Evolutionary conservation across 2,329 filamentous ascomycete genomes (phyloP).

Genomic region (Chaetomium sp.): DNA sequence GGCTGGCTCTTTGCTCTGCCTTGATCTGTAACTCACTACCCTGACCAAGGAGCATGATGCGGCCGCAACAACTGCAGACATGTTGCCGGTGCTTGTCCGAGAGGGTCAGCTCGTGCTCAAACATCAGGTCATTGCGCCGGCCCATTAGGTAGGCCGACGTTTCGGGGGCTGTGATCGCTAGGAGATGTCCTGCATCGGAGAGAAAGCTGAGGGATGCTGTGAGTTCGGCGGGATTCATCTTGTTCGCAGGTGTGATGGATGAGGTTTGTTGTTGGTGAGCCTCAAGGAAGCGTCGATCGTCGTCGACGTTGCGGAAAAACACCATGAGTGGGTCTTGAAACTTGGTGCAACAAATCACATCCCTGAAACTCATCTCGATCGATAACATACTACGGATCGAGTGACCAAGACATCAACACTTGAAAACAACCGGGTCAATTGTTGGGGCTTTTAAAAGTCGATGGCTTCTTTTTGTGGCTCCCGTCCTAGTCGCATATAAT

Average conservation of each 20-base stretch:
- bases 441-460: neutral
- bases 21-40: constrained; percentile 47
- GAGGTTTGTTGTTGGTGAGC: neutral
- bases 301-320: neutral
- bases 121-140: constrained; percentile 53
- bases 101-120: constrained; percentile 48
- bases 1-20: constrained; percentile 52
- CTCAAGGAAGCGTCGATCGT: neutral
- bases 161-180: constrained; percentile 55
- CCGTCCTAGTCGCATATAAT: neutral
- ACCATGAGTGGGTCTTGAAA: neutral
- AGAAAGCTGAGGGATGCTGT: constrained; percentile 48
- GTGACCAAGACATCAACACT: neutral
- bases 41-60: constrained; percentile 59
- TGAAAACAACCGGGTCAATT: neutral
- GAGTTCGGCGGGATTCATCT: constrained; percentile 26
- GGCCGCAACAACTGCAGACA: constrained; percentile 62
- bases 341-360: neutral
- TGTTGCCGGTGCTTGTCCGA: constrained; percentile 56
- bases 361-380: neutral
- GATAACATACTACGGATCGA: too few species aligned
- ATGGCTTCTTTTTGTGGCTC: neutral
- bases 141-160: constrained; percentile 63
- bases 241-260: constrained; percentile 7
- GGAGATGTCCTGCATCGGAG: constrained; percentile 61